Evolutionary conservation across 106 monocot genomes (phyloP).

Genomic region (Acanthochlamys bracteata): DNA sequence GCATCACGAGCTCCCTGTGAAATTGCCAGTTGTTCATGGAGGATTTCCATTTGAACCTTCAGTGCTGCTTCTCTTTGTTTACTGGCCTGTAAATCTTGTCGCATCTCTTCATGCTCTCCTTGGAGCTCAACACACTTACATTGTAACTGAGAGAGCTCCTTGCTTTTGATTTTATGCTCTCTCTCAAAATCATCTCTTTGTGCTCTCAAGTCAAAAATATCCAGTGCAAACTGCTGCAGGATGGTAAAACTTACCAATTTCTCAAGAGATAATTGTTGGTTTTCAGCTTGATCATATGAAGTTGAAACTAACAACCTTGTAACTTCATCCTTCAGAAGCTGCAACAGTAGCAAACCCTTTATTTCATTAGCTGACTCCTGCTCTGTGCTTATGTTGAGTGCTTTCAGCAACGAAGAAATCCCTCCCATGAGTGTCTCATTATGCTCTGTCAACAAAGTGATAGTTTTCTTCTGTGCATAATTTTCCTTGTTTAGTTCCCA

Average conservation of each 20-base stretch:
- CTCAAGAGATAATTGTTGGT: constrained; percentile 29
- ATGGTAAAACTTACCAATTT: constrained; percentile 31
- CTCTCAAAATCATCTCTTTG: constrained; percentile 16
- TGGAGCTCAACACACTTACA: constrained; percentile 21
- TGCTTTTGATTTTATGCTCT: constrained; percentile 13
- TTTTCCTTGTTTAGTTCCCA: constrained; percentile 10
- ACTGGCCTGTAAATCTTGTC: constrained; percentile 10
- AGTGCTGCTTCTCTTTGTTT: constrained; percentile 15
- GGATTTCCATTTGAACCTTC: constrained; percentile 19
- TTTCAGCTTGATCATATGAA: constrained; percentile 33
- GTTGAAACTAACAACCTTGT: constrained; percentile 18
- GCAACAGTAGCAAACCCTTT: constrained; percentile 25
- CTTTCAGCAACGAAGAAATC: constrained; percentile 20
- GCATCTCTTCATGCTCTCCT: constrained; percentile 20
- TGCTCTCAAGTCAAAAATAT: constrained; percentile 20
- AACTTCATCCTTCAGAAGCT: constrained; percentile 31
- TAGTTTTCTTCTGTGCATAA: constrained; percentile 9
- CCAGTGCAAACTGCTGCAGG: constrained; percentile 29
- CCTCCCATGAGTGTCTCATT: constrained; percentile 37
- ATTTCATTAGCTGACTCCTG: constrained; percentile 12
- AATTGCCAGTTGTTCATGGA: constrained; percentile 15
- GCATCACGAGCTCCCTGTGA: constrained; percentile 9
- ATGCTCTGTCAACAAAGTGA: constrained; percentile 15
- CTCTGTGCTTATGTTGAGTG: constrained; percentile 28
- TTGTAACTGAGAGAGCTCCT: constrained; percentile 19